Base-by-base conservation (phyloP, 2,329 filamentous ascomycete species). In the Colletotrichum eremochloae region DNA sequence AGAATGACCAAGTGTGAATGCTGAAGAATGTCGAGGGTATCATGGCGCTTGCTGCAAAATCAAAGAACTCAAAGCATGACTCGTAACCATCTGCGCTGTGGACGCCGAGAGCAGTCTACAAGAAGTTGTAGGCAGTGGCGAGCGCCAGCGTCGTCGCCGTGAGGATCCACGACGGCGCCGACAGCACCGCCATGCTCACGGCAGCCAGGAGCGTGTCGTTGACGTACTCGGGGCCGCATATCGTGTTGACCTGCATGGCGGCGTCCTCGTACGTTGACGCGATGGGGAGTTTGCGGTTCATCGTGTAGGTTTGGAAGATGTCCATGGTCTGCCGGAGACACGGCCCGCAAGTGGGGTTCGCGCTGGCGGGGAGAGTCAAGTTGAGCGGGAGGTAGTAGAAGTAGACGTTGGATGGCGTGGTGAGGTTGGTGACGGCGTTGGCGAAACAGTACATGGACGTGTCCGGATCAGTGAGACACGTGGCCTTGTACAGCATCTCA, bases 371-470 rank as follows among this genome's bases (percentile, higher is more conserved):
- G 15, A 98, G 84, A 0, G 86, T 81, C 52, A 91, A 87, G 71
- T 96, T 96, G 67, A 97, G 87, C 0, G 95, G 94, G 3, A 98
- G 85, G 77, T 93, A 96, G 83, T 98, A 99, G 46, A 96, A 87
- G 78, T 95, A 96, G 44, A 90, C 88, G 79, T 96, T 92, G 42
- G 90, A 89, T 0, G 93, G 86, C 11, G 89, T 92, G 31, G 89
- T 88, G 7, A 84, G 80, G 82, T 97, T 97, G 60, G 93, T 94
- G 72, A 95, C 90, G 62, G 96, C 94, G 76, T 94, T 92, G 75
- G 93, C 93, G 80, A 94, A 98, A 84, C 90, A 92, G 85, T 96
- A 98, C 75, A 90, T 88, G 63, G 86, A 86, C 1, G 90, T 91
- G 0, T 85, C 82, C 0, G 89, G 86, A 78, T 94, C 89, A 72